phyloP scores from a whole-genome alignment of 306 rosid species.

The Crotalaria pallida region DNA sequence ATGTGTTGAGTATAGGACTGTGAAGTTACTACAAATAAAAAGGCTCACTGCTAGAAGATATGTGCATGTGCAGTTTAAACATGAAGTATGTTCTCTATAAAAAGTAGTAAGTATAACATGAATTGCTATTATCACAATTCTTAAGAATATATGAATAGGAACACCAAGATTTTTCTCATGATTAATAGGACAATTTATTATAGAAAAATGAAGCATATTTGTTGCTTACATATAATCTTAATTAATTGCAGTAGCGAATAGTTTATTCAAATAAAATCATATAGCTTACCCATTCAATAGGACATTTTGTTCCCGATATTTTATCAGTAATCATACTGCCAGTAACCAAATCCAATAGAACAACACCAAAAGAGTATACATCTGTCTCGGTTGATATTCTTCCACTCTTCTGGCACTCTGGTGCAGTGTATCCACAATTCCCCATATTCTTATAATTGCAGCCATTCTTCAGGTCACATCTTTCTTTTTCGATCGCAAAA shows the following conservation, averaged over 20 bases:
- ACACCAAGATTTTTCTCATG: neutral
- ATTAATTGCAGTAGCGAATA: neutral
- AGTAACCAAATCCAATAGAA: slow-evolving; percentile 38
- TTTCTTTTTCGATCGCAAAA: slow-evolving; percentile 28
- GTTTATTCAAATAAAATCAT: neutral
- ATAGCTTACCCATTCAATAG: slow-evolving; percentile 31
- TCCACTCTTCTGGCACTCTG: slow-evolving; percentile 34
- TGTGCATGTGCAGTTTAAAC: neutral
- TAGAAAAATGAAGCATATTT: neutral
- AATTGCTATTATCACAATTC: neutral
- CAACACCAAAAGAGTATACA: slow-evolving; percentile 39
- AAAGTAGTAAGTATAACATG: neutral
- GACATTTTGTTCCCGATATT: slow-evolving; percentile 17
- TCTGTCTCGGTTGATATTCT: slow-evolving; percentile 29
- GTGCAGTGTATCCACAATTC: slow-evolving; percentile 27
- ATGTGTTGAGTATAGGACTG: neutral
- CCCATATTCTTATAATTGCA: neutral
- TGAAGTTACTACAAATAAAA: neutral
- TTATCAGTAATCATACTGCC: slow-evolving; percentile 26
- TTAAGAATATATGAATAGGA: neutral
- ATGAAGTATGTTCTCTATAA: neutral
- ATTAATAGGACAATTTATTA: neutral
- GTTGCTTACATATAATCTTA: neutral
- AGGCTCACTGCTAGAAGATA: neutral
- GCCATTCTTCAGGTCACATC: slow-evolving; percentile 13